Evolutionary conservation across 2,329 filamentous ascomycete genomes (phyloP).

Genomic region (Ascochyta pisi): DNA sequence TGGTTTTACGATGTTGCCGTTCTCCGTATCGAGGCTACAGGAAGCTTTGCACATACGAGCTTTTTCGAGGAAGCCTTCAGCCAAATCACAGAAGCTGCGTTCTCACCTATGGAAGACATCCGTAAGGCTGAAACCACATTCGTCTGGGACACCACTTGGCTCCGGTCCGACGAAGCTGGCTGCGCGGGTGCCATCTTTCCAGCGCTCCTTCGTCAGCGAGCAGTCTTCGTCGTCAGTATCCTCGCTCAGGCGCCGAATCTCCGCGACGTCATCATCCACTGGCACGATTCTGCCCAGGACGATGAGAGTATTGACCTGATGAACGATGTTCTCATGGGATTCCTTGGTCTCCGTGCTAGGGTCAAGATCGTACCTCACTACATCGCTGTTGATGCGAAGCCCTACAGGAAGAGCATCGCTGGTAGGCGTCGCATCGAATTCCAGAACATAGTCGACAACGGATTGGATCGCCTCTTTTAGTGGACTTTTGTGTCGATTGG

Average conservation of each 20-base stretch:
- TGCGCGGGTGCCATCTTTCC: conserved; percentile 35
- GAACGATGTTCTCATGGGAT: conserved; percentile 32
- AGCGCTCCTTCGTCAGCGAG: conserved; percentile 36
- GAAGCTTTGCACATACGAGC: conserved; percentile 41
- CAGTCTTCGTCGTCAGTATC: conserved; percentile 31
- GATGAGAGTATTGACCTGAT: conserved; percentile 28
- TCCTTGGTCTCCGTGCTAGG: conserved; percentile 27
- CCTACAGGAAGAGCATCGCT: conserved; percentile 30
- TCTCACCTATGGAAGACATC: conserved; percentile 46
- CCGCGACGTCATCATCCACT: conserved; percentile 36
- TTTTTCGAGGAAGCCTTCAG: conserved; percentile 42
- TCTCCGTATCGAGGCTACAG: conserved; percentile 41
- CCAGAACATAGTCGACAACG: conserved; percentile 32
- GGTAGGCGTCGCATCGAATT: conserved; percentile 42
- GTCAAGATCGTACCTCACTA: conserved; percentile 39
- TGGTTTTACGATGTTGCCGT: conserved; percentile 45
- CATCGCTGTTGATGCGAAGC: conserved; percentile 33
- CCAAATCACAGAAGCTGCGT: conserved; percentile 38
- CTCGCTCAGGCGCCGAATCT: conserved; percentile 36
- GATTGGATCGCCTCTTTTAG: conserved; percentile 27
- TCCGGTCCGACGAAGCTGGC: conserved; percentile 28
- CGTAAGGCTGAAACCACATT: conserved; percentile 41
- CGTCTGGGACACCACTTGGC: conserved; percentile 45
- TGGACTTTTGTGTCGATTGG: too few relatives aligned
- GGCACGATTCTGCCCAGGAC: conserved; percentile 43